Evolutionary conservation across 2,329 filamentous ascomycete species (phyloP).

Genomic region (Fusarium domesticum): DNA sequence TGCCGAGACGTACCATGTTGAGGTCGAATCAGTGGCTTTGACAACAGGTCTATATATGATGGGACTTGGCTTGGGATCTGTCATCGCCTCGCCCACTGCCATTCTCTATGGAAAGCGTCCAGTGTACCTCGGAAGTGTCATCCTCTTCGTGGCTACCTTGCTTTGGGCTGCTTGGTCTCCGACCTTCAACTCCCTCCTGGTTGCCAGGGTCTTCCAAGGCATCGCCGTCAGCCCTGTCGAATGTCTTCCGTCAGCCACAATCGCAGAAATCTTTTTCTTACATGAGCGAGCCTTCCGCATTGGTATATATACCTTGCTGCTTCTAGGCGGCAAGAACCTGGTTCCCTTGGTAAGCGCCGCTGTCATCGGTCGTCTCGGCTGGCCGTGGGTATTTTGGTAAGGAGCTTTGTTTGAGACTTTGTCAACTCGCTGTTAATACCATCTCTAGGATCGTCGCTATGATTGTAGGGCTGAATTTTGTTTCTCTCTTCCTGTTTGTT

Average conservation of each 20-base stretch:
- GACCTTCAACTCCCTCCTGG: conserved; percentile 72
- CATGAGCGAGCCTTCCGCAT: conserved; percentile 91
- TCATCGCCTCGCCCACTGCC: conserved; percentile 83
- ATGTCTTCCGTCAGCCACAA: conserved; percentile 87
- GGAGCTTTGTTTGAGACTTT: conserved; percentile 22
- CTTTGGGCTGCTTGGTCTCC: conserved; percentile 87
- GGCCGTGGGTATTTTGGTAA: conserved; percentile 90
- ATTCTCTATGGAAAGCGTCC: conserved; percentile 89
- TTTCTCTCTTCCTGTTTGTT: conserved; percentile 82
- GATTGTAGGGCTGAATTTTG: conserved; percentile 66
- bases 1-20: conserved; percentile 61
- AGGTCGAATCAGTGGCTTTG: conserved; percentile 70
- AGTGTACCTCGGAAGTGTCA: conserved; percentile 75
- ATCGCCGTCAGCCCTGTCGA: conserved; percentile 87
- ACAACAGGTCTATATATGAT: conserved; percentile 95
- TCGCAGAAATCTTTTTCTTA: conserved; percentile 94
- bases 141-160: conserved; percentile 73
- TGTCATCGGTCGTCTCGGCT: conserved; percentile 72
- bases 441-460: conserved; percentile 73
- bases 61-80: conserved; percentile 80
- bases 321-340: conserved; percentile 89
- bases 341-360: conserved; percentile 82
- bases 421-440: not conserved
- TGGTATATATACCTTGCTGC: conserved; percentile 85
- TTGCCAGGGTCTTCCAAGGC: conserved; percentile 84